Evolutionary conservation across 1,284 basidiomycete species (phyloP).

Genomic region (Sanguinoderma infundibulare): DNA sequence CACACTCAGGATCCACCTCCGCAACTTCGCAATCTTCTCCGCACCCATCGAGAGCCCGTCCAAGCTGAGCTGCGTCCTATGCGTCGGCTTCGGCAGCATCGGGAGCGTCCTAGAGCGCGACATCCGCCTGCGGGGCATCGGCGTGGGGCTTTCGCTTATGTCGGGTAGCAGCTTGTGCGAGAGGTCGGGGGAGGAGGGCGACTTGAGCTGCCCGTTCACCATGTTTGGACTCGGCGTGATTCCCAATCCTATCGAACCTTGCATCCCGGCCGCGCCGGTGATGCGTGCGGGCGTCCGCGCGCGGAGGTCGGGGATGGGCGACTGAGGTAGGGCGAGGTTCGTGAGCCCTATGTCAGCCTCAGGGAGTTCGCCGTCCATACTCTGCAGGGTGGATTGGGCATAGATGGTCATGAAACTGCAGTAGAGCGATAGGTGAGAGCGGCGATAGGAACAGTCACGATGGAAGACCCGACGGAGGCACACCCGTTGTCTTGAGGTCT

Average conservation of each 20-base stretch:
- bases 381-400: not conserved
- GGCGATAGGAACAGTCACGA: not conserved
- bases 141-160: not conserved
- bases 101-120: slow-evolving; percentile 48
- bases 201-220: slow-evolving; percentile 26
- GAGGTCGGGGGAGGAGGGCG: slow-evolving; percentile 38
- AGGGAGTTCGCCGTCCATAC: slow-evolving; percentile 26
- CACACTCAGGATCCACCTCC: slow-evolving; percentile 80
- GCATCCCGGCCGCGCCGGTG: slow-evolving; percentile 5
- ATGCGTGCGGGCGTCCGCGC: slow-evolving; percentile 19
- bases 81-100: slow-evolving; percentile 28
- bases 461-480: too few relatives aligned
- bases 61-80: slow-evolving; percentile 25
- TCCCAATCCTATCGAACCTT: not conserved
- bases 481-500: not conserved
- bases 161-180: slow-evolving; percentile 24
- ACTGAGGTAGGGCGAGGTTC: slow-evolving; percentile 28
- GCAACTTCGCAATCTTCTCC: slow-evolving; percentile 55
- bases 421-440: not conserved
- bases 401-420: slow-evolving; percentile 1
- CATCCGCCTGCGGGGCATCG: slow-evolving; percentile 21
- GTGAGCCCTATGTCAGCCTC: slow-evolving; percentile 38
- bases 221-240: not conserved
- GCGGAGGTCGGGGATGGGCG: slow-evolving; percentile 8
- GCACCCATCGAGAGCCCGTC: slow-evolving; percentile 47